A percentile compares a stretch with the other conserved stretches of the same genome.
These are phyloP conservation scores for Grosmannia penicillata DNA, from an alignment of 2,329 filamentous ascomycete species.

Conservation along the genomic window DNA sequence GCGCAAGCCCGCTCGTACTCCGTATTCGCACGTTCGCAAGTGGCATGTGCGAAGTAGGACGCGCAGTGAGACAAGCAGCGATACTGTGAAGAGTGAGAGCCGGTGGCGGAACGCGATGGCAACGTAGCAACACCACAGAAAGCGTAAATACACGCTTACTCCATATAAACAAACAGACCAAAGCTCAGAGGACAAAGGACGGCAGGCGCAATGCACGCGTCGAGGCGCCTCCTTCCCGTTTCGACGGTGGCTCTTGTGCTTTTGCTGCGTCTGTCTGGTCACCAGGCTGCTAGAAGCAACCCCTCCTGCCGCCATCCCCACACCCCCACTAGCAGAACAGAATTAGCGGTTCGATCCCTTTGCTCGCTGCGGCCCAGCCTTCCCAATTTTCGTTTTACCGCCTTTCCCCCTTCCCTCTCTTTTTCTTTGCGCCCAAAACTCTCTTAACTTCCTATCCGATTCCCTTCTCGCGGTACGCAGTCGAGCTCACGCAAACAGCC, in stretches of 20 bases:
- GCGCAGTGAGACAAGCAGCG: too few species aligned
- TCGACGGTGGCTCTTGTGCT: background rate
- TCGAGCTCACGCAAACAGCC: background rate
- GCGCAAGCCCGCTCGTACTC: too few species aligned
- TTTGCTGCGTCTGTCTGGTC: background rate
- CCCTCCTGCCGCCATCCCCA: background rate
- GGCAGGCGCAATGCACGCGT: too few species aligned
- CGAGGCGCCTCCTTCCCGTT: background rate
- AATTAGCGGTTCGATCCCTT: background rate
- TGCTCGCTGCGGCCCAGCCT: background rate
- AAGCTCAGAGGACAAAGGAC: too few species aligned
- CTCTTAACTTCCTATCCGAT: constrained; percentile 12
- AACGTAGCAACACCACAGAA: too few species aligned
- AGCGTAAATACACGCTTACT: too few species aligned
- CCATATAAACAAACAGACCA: too few species aligned
- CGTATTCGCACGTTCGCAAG: too few species aligned
- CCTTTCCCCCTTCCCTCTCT: background rate
- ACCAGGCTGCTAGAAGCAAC: background rate
- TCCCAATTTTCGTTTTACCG: constrained; percentile 1
- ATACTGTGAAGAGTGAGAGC: too few species aligned
- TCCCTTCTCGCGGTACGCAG: background rate
- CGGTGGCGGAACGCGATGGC: too few species aligned
- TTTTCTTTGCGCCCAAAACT: constrained; percentile 6
- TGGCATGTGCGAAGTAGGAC: too few species aligned
- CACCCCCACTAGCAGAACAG: background rate